Base-by-base conservation (phyloP, 1,284 basidiomycete species). In the Apiotrichum montevideense region DNA sequence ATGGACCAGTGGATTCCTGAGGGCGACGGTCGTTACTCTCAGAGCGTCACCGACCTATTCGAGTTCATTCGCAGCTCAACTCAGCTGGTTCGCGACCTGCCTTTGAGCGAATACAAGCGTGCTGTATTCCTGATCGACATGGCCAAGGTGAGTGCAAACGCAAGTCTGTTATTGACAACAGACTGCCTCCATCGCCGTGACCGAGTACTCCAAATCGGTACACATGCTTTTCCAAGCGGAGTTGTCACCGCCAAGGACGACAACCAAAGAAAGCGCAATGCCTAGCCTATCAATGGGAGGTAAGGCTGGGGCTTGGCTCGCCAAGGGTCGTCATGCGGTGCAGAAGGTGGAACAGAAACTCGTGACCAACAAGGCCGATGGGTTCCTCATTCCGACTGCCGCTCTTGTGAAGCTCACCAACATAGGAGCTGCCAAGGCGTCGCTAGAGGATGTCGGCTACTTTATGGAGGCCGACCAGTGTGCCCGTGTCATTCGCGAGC, bases 1-100 rank as follows among this genome's bases (percentile, higher is more conserved):
- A 73, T 74, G 73, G 76, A 77, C 52, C 64, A 73, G 69, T 77
- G 75, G 75, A 61, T 71, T 1, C 72, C 74, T 0, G 75, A 77
- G 55, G 72, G 70, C 29, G 62, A 68, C 15, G 64, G 69, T 40
- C 66, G 67, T 37, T 68, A 72, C 56, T 68, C 65, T 41, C 73
- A 77, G 57, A 73, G 71, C 3, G 74, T 76, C 35, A 65, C 72
- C 49, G 74, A 76, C 59, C 63, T 77, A 3, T 76, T 77, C 58
- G 72, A 73, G 21, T 74, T 75, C 51, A 70, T 77, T 45, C 62
- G 73, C n/a, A 65, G 52, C 10, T 64, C 73, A 6, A 64, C 65
- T 3, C 60, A 66, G 32, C 66, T 71, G 21, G 67, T 77, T 11
- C 66, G 66, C 8, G 70, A 73, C 40, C 59, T 76, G 34, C 74